Evolutionary conservation across 2,329 filamentous ascomycete genomes (phyloP).

Genomic region (Camptophora hylomeconis): DNA sequence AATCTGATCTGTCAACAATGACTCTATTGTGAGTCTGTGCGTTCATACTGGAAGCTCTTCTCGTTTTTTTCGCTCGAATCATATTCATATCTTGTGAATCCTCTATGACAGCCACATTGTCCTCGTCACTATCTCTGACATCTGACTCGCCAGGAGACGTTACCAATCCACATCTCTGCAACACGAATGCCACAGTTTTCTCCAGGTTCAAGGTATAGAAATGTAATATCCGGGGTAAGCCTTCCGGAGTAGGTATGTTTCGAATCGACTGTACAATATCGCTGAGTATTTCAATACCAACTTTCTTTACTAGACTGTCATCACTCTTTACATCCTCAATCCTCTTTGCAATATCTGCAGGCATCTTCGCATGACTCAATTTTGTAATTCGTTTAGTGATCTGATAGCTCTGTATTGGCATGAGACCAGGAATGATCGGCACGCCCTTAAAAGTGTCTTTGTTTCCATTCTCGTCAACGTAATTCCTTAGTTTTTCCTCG

Average conservation of each 20-base stretch:
- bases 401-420: slow-evolving; percentile 96
- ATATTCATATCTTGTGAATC: slow-evolving; percentile 17
- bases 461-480: slow-evolving; percentile 54
- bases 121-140: slow-evolving; percentile 29
- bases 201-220: slow-evolving; percentile 96
- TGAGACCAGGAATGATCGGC: slow-evolving; percentile 83
- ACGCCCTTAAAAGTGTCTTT: slow-evolving; percentile 59
- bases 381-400: slow-evolving; percentile 91
- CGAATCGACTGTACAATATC: slow-evolving; percentile 74
- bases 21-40: slow-evolving; percentile 80
- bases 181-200: slow-evolving; percentile 86
- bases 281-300: slow-evolving; percentile 51
- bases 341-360: slow-evolving; percentile 54
- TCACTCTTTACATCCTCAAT: slow-evolving; percentile 35
- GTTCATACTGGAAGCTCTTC: slow-evolving; percentile 65
- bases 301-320: slow-evolving; percentile 34
- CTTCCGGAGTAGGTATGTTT: slow-evolving; percentile 41
- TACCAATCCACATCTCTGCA: slow-evolving; percentile 77
- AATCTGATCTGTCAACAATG: slow-evolving; percentile 59
- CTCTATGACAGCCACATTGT: slow-evolving; percentile 33
- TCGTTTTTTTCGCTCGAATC: slow-evolving; percentile 15
- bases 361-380: slow-evolving; percentile 77
- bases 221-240: slow-evolving; percentile 63
- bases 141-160: slow-evolving; percentile 29
- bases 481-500: slow-evolving; percentile 61